Conservation (phyloP, 2,329 filamentous ascomycete genomes). For the Hypomyces rosellus region DNA sequence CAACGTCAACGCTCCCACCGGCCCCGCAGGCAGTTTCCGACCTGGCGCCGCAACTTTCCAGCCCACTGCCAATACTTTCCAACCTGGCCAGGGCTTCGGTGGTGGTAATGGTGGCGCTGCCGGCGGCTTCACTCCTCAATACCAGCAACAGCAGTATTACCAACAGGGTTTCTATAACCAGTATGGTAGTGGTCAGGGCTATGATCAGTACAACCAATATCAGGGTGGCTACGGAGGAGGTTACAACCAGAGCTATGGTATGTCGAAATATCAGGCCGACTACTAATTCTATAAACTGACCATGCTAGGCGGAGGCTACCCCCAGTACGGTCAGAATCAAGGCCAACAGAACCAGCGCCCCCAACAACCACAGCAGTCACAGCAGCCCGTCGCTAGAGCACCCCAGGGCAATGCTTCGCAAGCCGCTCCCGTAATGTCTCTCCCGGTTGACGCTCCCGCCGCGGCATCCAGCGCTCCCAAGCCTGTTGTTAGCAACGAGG, state of each 20-base stretch:
- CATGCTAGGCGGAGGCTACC: constrained; percentile 41
- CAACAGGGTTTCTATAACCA: constrained; percentile 53
- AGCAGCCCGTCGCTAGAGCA: constrained; percentile 17
- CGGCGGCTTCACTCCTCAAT: constrained; percentile 48
- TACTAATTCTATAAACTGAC: background rate
- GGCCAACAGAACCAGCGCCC: constrained; percentile 32
- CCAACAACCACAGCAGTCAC: constrained; percentile 14
- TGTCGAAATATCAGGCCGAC: constrained; percentile 9
- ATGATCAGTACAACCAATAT: constrained; percentile 47
- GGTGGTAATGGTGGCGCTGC: constrained; percentile 49
- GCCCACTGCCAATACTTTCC: constrained; percentile 64
- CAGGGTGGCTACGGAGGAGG: constrained; percentile 46
- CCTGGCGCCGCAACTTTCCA: constrained; percentile 60
- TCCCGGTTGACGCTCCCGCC: constrained; percentile 30
- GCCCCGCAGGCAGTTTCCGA: constrained; percentile 40
- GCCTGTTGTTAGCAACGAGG: constrained; percentile 48
- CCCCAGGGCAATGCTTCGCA: constrained; percentile 32
- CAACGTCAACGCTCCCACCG: constrained; percentile 57
- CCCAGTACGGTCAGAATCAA: constrained; percentile 46
- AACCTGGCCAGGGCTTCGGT: constrained; percentile 63
- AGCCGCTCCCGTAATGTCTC: constrained; percentile 36
- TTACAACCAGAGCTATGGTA: constrained; percentile 43
- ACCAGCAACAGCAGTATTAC: constrained; percentile 48
- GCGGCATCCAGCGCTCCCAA: constrained; percentile 40
- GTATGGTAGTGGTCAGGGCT: constrained; percentile 45